Evolutionary conservation across 2,329 filamentous ascomycete genomes (phyloP).

Genomic region (Microdochium bolleyi): DNA sequence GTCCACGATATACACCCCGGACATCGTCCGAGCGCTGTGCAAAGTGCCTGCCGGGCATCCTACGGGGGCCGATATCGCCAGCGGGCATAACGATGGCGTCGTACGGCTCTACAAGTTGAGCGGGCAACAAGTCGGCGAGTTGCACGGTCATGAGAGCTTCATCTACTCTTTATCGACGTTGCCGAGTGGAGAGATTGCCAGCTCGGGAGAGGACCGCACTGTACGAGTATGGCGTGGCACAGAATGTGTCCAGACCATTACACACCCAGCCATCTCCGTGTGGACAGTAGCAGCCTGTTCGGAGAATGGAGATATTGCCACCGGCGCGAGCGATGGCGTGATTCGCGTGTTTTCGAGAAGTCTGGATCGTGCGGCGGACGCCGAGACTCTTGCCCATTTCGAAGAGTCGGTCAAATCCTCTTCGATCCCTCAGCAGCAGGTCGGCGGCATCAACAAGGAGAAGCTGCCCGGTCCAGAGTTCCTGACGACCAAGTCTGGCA

Average conservation of each 20-base stretch:
- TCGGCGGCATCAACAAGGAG: slow-evolving; percentile 83
- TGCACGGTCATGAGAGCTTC: slow-evolving; percentile 88
- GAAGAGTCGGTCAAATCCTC: slow-evolving; percentile 76
- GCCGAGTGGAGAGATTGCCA: slow-evolving; percentile 81
- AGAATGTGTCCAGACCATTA: slow-evolving; percentile 89
- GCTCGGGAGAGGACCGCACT: slow-evolving; percentile 90
- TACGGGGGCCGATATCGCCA: slow-evolving; percentile 86
- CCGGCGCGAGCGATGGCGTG: slow-evolving; percentile 81
- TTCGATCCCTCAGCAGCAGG: slow-evolving; percentile 79
- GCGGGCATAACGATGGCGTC: slow-evolving; percentile 85
- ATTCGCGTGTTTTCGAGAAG: slow-evolving; percentile 78
- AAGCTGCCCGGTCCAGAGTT: slow-evolving; percentile 85
- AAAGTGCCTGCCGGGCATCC: slow-evolving; percentile 67
- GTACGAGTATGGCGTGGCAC: slow-evolving; percentile 78
- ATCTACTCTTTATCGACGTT: slow-evolving; percentile 78
- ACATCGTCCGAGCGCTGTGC: slow-evolving; percentile 84
- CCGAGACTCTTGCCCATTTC: slow-evolving; percentile 63
- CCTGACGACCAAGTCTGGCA: slow-evolving; percentile 70
- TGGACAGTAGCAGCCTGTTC: slow-evolving; percentile 83
- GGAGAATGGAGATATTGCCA: slow-evolving; percentile 86
- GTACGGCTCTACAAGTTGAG: slow-evolving; percentile 81
- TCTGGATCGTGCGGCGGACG: slow-evolving; percentile 59
- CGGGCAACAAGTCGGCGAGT: slow-evolving; percentile 66
- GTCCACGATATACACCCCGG: slow-evolving; percentile 56
- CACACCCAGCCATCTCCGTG: slow-evolving; percentile 91